Evolutionary conservation across 768 basidiomycete genomes (phyloP).

Genomic region (Lactarius akahatsu): DNA sequence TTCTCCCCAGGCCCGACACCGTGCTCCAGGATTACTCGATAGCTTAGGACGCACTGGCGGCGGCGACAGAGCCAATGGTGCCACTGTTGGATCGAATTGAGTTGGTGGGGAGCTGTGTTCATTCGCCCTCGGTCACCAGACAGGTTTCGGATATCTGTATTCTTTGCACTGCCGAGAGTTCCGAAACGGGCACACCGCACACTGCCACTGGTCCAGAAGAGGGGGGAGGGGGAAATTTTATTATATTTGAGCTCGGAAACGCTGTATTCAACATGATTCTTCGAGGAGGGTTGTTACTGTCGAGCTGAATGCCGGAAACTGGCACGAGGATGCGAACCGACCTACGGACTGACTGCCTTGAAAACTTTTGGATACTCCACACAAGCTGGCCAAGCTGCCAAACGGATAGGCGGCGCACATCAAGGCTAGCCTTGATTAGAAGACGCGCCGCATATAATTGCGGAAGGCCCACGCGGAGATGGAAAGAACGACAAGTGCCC

Average conservation of each 20-base stretch:
- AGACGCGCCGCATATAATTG: background rate
- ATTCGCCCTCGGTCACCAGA: no score
- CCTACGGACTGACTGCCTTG: background rate
- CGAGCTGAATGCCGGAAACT: background rate
- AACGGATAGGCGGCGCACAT: background rate
- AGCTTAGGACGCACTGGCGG: background rate
- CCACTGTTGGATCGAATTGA: background rate
- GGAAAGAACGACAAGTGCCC: background rate
- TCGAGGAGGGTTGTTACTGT: background rate
- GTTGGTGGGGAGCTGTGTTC: no score
- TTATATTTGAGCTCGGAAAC: background rate
- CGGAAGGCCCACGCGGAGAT: background rate
- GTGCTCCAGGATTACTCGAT: background rate
- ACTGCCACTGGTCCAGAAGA: background rate
- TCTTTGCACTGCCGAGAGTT: background rate
- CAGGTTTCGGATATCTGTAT: background rate
- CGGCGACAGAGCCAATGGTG: background rate
- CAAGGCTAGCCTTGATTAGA: background rate
- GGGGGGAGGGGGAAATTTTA: background rate
- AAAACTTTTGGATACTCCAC: background rate
- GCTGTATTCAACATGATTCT: background rate
- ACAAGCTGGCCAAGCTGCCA: background rate
- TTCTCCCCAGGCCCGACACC: background rate
- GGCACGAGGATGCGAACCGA: background rate
- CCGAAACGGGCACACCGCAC: background rate